These are phyloP conservation scores for Rhodotorula mucilaginosa DNA, from an alignment of 1,284 basidiomycete genomes.

Conservation along the genomic window DNA sequence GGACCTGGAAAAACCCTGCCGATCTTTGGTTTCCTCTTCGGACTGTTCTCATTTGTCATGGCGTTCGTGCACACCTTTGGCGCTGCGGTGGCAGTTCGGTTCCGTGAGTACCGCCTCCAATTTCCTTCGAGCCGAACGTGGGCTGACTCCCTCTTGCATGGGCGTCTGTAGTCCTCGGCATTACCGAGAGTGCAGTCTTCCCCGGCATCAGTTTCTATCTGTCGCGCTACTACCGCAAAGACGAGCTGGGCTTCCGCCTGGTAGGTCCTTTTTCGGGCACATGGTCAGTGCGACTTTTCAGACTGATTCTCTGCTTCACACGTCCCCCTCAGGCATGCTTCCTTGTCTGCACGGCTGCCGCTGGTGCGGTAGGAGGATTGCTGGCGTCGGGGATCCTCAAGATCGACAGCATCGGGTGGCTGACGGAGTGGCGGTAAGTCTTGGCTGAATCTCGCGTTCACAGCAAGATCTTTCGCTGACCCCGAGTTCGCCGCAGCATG, in stretches of 20 bases:
- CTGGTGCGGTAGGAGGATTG: constrained; percentile 47
- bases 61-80: constrained; percentile 40
- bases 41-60: constrained; percentile 38
- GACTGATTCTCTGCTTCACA: neutral
- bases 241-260: constrained; percentile 47
- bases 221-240: constrained; percentile 40
- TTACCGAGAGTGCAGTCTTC: constrained; percentile 43
- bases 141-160: neutral
- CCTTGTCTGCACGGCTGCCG: constrained; percentile 29
- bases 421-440: constrained; percentile 35
- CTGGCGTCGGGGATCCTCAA: constrained; percentile 32
- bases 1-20: constrained; percentile 53
- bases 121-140: too few relatives aligned
- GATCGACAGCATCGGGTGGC: constrained; percentile 33
- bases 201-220: constrained; percentile 18
- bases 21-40: constrained; percentile 33
- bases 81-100: constrained; percentile 44
- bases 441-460: constrained; percentile 37
- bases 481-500: neutral
- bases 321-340: neutral
- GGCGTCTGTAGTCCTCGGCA: constrained; percentile 31
- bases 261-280: neutral
- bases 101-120: constrained; percentile 17
- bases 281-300: constrained; percentile 11
- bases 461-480: neutral